These are phyloP conservation scores for Aspergillus campestris DNA, from an alignment of 495 filamentous ascomycete genomes.

Conservation along the genomic window DNA sequence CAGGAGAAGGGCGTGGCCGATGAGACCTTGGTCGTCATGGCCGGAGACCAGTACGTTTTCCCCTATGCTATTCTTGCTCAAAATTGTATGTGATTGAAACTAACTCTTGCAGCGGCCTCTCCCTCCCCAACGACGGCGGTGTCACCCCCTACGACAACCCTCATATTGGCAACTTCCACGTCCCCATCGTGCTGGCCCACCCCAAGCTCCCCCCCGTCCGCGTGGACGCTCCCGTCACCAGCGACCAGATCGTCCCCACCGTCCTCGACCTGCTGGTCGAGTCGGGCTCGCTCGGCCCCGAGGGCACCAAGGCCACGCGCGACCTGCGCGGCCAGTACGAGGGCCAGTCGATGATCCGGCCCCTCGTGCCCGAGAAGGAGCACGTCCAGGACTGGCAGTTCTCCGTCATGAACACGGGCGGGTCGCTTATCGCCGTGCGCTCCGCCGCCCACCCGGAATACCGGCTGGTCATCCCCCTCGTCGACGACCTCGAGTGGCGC, in stretches of 20 bases:
- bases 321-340: constrained; percentile 38
- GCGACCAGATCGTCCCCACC: constrained; percentile 39
- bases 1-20: constrained; percentile 41
- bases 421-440: constrained; percentile 34
- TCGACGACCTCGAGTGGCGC: constrained; percentile 37
- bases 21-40: constrained; percentile 41
- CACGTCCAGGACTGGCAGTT: constrained; percentile 41
- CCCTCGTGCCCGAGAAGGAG: constrained; percentile 19
- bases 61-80: background rate
- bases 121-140: constrained; percentile 35
- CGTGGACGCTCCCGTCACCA: constrained; percentile 35
- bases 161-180: constrained; percentile 40
- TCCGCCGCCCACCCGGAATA: constrained; percentile 32
- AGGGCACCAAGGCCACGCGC: constrained; percentile 22
- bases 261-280: constrained; percentile 41
- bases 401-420: constrained; percentile 45
- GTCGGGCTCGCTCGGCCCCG: constrained; percentile 30
- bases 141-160: constrained; percentile 44
- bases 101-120: constrained; percentile 23
- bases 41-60: constrained; percentile 33
- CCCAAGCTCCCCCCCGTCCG: constrained; percentile 36
- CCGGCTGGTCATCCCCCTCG: constrained; percentile 39
- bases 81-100: background rate
- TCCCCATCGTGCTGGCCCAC: constrained; percentile 43
- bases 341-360: constrained; percentile 41